Evolutionary conservation across 139 green algal genomes (phyloP).

Genomic region (Closterium sp.): DNA sequence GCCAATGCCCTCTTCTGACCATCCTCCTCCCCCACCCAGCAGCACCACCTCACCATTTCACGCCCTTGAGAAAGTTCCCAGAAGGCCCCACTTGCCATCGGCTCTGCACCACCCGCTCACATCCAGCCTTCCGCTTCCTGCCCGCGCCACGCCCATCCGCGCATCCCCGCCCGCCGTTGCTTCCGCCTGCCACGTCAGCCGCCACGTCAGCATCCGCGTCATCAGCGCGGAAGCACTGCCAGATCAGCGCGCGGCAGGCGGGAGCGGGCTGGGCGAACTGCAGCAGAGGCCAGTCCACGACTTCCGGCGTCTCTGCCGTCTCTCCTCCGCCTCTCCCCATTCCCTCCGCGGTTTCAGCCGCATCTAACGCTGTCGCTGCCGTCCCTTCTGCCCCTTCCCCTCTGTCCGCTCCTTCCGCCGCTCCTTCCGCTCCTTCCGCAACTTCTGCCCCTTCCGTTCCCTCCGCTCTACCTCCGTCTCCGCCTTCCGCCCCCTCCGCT

Average conservation of each 20-base stretch:
- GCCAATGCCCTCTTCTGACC: too few relatives aligned
- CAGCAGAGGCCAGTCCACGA: neutral
- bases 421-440: neutral
- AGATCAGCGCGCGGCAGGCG: neutral
- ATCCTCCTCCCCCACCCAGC: too few relatives aligned
- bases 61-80: neutral
- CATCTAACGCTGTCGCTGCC: neutral
- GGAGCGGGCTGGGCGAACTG: neutral
- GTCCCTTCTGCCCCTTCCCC: neutral
- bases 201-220: neutral
- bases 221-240: neutral
- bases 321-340: neutral
- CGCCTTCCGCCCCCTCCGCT: neutral
- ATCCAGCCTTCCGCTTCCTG: neutral
- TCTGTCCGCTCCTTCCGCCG: neutral
- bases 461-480: neutral
- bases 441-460: neutral
- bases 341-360: neutral
- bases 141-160: neutral
- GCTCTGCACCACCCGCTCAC: neutral
- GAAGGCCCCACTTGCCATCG: neutral
- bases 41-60: neutral
- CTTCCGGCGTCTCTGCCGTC: neutral
- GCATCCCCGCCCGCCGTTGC: neutral
- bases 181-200: neutral